These are phyloP conservation scores for Pseudocercospora pini-densiflorae DNA, from an alignment of 2,329 filamentous ascomycete genomes.

Conservation along the genomic window DNA sequence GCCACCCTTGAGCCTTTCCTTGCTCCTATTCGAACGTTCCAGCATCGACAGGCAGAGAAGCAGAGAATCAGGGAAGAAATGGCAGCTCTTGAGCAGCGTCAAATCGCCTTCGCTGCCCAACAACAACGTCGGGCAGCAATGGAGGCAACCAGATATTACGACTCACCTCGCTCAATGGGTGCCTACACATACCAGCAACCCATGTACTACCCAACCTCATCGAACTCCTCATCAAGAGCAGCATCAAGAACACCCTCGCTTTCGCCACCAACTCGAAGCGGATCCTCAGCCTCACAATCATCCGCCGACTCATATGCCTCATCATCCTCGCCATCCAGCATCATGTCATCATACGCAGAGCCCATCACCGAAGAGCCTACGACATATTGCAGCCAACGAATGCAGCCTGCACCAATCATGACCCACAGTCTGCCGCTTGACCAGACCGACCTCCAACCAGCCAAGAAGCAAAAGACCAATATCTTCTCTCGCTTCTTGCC, in stretches of 20 bases:
- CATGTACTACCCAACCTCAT: constrained; percentile 35
- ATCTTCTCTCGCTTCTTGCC: constrained; percentile 45
- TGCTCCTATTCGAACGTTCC: constrained; percentile 73
- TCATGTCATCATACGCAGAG: constrained; percentile 40
- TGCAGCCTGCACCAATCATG: constrained; percentile 31
- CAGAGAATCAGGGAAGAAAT: constrained; percentile 48
- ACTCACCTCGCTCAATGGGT: constrained; percentile 41
- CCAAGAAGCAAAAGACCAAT: constrained; percentile 44
- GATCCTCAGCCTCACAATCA: constrained; percentile 41
- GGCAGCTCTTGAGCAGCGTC: constrained; percentile 38
- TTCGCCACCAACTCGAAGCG: constrained; percentile 51
- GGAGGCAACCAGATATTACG: constrained; percentile 40
- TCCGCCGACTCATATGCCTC: constrained; percentile 40
- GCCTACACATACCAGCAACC: constrained; percentile 35
- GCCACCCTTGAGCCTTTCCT: constrained; percentile 86
- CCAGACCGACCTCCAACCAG: constrained; percentile 36
- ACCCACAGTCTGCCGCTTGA: constrained; percentile 34
- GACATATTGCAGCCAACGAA: constrained; percentile 46
- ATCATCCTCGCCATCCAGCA: constrained; percentile 40
- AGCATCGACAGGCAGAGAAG: constrained; percentile 60
- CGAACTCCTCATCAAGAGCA: constrained; percentile 38
- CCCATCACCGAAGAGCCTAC: constrained; percentile 34
- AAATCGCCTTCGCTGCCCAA: constrained; percentile 44
- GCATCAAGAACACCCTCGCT: constrained; percentile 54
- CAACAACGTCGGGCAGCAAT: constrained; percentile 39